A percentile compares a stretch with the other conserved stretches of the same genome.
Conservation (phyloP, 2,329 filamentous ascomycete species). For the Neurospora crassa region DNA sequence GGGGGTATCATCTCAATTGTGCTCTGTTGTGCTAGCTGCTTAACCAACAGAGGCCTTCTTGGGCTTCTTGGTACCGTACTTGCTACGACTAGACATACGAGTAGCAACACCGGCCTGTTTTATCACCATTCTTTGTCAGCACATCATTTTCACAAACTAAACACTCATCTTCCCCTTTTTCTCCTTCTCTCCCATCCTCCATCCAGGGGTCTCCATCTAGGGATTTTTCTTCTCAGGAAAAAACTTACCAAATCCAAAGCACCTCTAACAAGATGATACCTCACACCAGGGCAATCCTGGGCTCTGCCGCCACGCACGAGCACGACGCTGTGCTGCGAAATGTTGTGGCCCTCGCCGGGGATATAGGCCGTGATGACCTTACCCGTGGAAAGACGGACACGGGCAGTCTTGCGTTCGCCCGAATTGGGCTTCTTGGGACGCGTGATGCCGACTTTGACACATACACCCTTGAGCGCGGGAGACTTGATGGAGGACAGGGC, state of each 20-base stretch:
- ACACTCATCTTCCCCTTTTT: background rate
- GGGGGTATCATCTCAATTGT: background rate
- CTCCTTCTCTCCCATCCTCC: too few species aligned
- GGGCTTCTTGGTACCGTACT: slow-evolving; percentile 98
- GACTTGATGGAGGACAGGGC: slow-evolving; percentile 60
- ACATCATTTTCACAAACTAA: background rate
- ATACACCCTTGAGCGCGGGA: slow-evolving; percentile 89
- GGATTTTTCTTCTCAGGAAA: too few species aligned
- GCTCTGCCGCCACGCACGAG: slow-evolving; percentile 85
- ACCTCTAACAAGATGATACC: slow-evolving; percentile 87
- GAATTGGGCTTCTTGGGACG: slow-evolving; percentile 99
- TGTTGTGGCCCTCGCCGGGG: slow-evolving; percentile 94
- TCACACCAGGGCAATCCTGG: slow-evolving; percentile 97
- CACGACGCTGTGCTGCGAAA: slow-evolving; percentile 97
- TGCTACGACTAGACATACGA: slow-evolving; percentile 76
- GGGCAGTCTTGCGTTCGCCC: slow-evolving; percentile 89
- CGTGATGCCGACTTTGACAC: slow-evolving; percentile 84
- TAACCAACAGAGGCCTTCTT: slow-evolving; percentile 61
- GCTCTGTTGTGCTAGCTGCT: background rate
- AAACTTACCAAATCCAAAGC: slow-evolving; percentile 77
- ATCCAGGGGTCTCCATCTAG: too few species aligned
- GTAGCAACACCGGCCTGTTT: slow-evolving; percentile 78
- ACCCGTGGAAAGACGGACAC: slow-evolving; percentile 79
- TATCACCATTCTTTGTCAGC: slow-evolving; percentile 11
- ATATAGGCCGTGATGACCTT: slow-evolving; percentile 89